phyloP scores from a whole-genome alignment of 176 grass and related monocot species.

The Miscanthus lutarioriparius region DNA sequence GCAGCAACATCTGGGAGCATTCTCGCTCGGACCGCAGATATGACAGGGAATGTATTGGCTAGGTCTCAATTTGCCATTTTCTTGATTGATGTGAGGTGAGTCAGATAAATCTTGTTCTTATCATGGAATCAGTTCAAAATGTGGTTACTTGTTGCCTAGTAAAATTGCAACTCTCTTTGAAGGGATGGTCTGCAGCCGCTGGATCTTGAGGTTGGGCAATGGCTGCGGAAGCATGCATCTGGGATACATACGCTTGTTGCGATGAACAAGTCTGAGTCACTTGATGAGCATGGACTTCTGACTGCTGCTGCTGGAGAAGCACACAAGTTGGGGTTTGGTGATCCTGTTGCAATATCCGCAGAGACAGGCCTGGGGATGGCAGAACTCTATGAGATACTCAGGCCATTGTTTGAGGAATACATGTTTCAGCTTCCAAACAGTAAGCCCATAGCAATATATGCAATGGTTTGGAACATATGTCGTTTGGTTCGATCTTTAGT shows the following conservation, averaged over 20 bases:
- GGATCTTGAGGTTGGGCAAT: slow-evolving; percentile 89
- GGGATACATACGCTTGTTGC: slow-evolving; percentile 73
- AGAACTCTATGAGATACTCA: slow-evolving; percentile 85
- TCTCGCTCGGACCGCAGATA: slow-evolving; percentile 76
- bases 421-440: slow-evolving; percentile 66
- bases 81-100: slow-evolving; percentile 96
- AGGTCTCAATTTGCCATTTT: slow-evolving; percentile 93
- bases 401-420: slow-evolving; percentile 81
- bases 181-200: slow-evolving; percentile 92
- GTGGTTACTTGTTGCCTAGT: slow-evolving; percentile 11
- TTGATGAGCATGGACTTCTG: slow-evolving; percentile 80
- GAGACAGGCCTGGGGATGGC: slow-evolving; percentile 97
- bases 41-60: slow-evolving; percentile 79
- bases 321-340: slow-evolving; percentile 90
- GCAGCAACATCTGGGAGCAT: slow-evolving; percentile 86
- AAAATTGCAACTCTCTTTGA: slow-evolving; percentile 30
- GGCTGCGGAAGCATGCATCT: slow-evolving; percentile 76
- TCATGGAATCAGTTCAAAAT: background rate
- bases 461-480: background rate
- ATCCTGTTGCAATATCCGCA: slow-evolving; percentile 97
- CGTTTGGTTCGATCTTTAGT: slow-evolving; percentile 10
- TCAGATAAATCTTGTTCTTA: slow-evolving; percentile 13
- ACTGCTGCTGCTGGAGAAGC: slow-evolving; percentile 82
- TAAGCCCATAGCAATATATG: slow-evolving; percentile 43
- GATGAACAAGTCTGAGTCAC: slow-evolving; percentile 94